Conservation (phyloP, 345 rosid genomes). For the Fremontodendron californicum region DNA sequence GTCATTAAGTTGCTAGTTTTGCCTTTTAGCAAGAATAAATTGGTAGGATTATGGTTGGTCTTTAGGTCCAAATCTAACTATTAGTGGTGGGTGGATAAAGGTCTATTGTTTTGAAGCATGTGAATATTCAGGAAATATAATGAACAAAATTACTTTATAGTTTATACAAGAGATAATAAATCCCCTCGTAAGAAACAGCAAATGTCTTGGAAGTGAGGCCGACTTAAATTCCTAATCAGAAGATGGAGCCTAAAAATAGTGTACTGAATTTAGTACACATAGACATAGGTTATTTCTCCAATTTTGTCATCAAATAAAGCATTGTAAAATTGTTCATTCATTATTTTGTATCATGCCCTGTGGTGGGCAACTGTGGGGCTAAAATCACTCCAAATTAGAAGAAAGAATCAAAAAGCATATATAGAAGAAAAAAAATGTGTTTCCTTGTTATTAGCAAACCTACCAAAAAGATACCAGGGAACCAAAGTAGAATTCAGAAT, state of each 20-base stretch:
- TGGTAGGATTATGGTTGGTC: background rate
- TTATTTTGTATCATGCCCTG: background rate
- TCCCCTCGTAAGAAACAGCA: background rate
- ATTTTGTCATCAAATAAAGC: too few relatives aligned
- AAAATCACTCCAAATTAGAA: background rate
- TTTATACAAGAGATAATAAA: background rate
- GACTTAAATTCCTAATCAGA: background rate
- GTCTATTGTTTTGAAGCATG: background rate
- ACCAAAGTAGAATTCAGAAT: background rate
- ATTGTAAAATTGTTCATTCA: background rate
- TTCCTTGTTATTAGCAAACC: background rate
- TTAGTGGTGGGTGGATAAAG: background rate
- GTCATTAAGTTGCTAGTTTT: background rate
- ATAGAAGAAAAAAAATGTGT: too few relatives aligned
- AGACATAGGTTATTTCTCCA: background rate
- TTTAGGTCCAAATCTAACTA: background rate
- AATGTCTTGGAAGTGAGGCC: background rate
- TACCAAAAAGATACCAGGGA: background rate
- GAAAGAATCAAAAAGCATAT: background rate
- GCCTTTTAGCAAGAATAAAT: background rate
- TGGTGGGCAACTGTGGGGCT: background rate
- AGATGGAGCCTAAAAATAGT: background rate
- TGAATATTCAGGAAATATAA: background rate
- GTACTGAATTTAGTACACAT: background rate
- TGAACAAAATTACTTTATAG: background rate